Evolutionary conservation across 371 early-diverging fungal species (phyloP), one percentile per base, ranked within the genome.

Genomic region (Saksenaea oblongispora): DNA sequence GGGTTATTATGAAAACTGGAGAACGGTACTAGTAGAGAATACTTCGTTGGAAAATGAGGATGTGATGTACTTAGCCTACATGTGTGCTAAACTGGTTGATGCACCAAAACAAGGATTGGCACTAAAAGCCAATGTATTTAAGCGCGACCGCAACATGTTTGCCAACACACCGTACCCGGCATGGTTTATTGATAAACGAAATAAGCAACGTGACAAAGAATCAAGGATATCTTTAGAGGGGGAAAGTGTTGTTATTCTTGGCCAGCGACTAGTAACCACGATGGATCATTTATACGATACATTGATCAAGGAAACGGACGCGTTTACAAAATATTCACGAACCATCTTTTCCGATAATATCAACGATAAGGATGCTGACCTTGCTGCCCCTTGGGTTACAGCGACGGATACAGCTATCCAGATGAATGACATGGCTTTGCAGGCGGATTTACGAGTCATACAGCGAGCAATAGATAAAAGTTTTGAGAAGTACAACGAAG

Each of bases 31-130:
- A 0, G 65, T 79, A 0, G 80, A 79, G 31, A 31, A 34, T 5
- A 42, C 56, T 9, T 72, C 75, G 1, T 44, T 83, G 7, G 75
- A 75, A n/a, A 54, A 74, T 28, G 63, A 64, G 9, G 67, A 77
- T 56, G 80, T 79, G 0, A 53, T 72, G 8, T 83, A 83, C 34
- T 58, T 83, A 17, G 76, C 73, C 1, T 79, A 80, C 51, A 75
- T 83, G 78, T 75, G 74, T 63, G 73, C 81, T n/a, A 67, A 69
- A 26, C 36, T 83, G 9, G 77, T 83, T 0, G 83, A 83, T 64
- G 79, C 79, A 1, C 67, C 81, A 4, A 83, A 83, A 58, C 83
- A 80, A 69, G 81, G 83, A n/a, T 51, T 76, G 10, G 60, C 62
- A 1, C 47, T 83, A 0, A 78, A 73, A 44, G 31, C 35, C 1